phyloP scores from a whole-genome alignment of 345 rosid genomes.

The Syzygium jambos region DNA sequence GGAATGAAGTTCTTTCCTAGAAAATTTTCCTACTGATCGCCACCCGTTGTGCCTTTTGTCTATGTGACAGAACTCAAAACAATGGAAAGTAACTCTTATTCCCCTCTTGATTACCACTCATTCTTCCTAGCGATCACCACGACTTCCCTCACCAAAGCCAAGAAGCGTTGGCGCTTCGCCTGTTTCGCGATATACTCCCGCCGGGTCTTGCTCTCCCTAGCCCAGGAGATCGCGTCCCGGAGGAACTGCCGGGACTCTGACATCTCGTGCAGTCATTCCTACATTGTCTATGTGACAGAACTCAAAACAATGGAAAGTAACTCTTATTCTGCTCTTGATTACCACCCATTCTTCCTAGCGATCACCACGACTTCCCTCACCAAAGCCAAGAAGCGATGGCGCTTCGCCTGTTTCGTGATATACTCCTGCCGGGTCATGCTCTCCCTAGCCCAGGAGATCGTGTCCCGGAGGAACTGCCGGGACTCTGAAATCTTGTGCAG shows the following conservation, averaged over 20 bases:
- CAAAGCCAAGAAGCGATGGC: slow-evolving; percentile 32
- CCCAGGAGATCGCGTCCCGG: not conserved
- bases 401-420: slow-evolving; percentile 30
- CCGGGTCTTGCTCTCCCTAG: slow-evolving; percentile 10
- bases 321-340: not conserved
- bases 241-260: not conserved
- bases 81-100: not conserved
- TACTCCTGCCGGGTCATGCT: slow-evolving; percentile 33
- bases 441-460: not conserved
- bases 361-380: not conserved
- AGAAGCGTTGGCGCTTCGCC: slow-evolving; percentile 45
- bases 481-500: not conserved
- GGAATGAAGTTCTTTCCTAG: not conserved
- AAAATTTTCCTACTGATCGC: not conserved
- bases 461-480: not conserved
- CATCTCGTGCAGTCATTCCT: not conserved
- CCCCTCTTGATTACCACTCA: not conserved
- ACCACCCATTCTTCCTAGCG: not conserved
- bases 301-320: not conserved
- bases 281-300: not conserved
- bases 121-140: not conserved
- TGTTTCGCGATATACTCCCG: slow-evolving; percentile 39
- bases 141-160: not conserved
- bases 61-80: not conserved
- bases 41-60: not conserved